Evolutionary conservation across 2,329 filamentous ascomycete genomes (phyloP), one percentile per base, ranked within the genome.

Genomic region (Bipolaris cookei): DNA sequence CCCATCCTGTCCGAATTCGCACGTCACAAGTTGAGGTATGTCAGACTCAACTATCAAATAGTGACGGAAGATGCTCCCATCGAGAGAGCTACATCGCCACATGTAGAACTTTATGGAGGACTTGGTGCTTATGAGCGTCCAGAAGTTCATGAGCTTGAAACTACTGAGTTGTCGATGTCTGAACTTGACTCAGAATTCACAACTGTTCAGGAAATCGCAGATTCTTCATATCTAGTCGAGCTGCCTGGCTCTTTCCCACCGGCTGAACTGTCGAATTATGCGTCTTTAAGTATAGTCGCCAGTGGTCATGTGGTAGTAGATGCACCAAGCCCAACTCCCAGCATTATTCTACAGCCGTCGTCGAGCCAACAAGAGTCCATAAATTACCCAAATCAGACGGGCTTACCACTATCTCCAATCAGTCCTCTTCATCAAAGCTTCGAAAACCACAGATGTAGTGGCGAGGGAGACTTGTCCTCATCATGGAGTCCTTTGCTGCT

Each of bases 21-120:
- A 7, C 76, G 78, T 6, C 75, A 81, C 1, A 79, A 76, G 23
- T 55, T 87, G 63, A 82, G 78, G 2, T 85, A 84, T 65, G 67
- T 88, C 10, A 78, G 85, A 38, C 76, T 85, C 23, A 82, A 86
- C 55, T 83, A 86, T 72, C 75, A 79, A 28, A 66, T 87, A 14
- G 70, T 86, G 34, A 86, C 83, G 0, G 75, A 81, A 56, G 77
- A 81, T 52, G 61, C 64, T n/a, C 64, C 66, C 2, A 4, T 48
- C 2, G 62, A 68, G 6, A 11, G 56, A 4, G 10, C 57, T 18
- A 53, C 54, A 23, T 67, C 64, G 6, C 68, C 64, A 11, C 66
- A 67, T 20, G 63, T 62, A 43, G 72, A 76, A 57, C 58, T 76
- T 21, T 51, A 54, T 42, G 71, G 69, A 4, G 63, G 69, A 41